phyloP scores from a whole-genome alignment of 768 basidiomycete species.

The Amanita phalloides region DNA sequence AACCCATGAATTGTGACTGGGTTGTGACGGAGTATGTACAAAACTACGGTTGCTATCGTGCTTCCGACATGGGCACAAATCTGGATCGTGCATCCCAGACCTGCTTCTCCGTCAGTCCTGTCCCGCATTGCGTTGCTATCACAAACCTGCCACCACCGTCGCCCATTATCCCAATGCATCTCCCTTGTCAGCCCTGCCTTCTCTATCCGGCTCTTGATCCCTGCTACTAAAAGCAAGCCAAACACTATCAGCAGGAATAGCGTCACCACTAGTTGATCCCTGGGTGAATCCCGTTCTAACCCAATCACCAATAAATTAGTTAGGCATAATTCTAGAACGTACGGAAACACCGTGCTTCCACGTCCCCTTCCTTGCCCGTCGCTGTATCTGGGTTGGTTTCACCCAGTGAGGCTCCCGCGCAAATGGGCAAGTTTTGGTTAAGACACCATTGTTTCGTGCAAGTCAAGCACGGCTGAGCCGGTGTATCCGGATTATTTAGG shows the following conservation, averaged over 20 bases:
- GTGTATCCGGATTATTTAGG: slow-evolving; percentile 71
- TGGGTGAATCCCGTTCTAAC: slow-evolving; percentile 87
- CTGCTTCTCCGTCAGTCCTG: slow-evolving; percentile 15
- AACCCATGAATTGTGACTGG: slow-evolving; percentile 32
- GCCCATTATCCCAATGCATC: slow-evolving; percentile 50
- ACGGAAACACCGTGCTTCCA: slow-evolving; percentile 96
- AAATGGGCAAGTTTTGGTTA: slow-evolving; percentile 82
- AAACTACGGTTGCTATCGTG: slow-evolving; percentile 8
- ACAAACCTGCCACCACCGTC: slow-evolving; percentile 77
- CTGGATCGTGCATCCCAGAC: slow-evolving; percentile 43
- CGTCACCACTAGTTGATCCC: slow-evolving; percentile 89
- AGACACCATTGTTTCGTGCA: slow-evolving; percentile 96
- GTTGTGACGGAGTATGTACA: slow-evolving; percentile 11
- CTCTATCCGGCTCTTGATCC: slow-evolving; percentile 73
- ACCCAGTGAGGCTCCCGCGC: slow-evolving; percentile 70
- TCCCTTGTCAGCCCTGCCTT: slow-evolving; percentile 64
- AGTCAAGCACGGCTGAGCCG: slow-evolving; percentile 82
- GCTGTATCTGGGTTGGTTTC: slow-evolving; percentile 88
- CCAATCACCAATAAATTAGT: slow-evolving; percentile 1
- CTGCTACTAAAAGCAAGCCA: slow-evolving; percentile 75
- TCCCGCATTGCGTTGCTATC: not conserved
- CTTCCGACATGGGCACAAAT: slow-evolving; percentile 15
- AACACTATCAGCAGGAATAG: slow-evolving; percentile 83
- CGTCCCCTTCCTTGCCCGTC: slow-evolving; percentile 91
- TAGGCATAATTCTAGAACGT: slow-evolving; percentile 22